Conservation (phyloP, 2,329 filamentous ascomycete genomes). For the Ceratocystis huliohia region DNA sequence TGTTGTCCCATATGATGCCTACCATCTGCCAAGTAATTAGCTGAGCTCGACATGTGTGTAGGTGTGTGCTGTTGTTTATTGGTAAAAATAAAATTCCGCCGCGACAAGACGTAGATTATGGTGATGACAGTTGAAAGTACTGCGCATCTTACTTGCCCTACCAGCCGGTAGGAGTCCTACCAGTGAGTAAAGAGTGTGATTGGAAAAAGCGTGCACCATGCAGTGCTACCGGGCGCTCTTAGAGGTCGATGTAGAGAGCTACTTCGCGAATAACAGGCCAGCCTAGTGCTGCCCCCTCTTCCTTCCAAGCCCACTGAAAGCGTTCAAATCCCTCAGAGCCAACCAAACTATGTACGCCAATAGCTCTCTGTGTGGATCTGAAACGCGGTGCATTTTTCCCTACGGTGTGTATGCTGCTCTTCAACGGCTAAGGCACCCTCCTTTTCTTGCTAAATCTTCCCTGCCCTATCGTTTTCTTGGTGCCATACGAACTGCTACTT, state of each 20-base stretch:
- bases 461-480: background rate
- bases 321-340: background rate
- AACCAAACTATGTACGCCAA: background rate
- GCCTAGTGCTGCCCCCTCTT: background rate
- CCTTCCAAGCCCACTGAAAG: background rate
- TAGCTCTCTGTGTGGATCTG: background rate
- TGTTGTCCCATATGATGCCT: too few relatives aligned
- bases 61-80: background rate
- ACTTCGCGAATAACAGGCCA: background rate
- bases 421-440: background rate
- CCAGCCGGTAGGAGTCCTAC: background rate
- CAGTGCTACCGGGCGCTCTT: background rate
- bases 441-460: background rate
- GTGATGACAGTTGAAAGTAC: background rate
- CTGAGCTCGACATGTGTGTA: too few relatives aligned
- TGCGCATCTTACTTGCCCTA: background rate
- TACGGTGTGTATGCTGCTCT: background rate
- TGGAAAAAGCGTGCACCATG: background rate
- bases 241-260: background rate
- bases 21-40: too few relatives aligned
- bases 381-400: background rate
- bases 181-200: background rate
- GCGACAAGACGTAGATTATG: background rate
- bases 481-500: background rate
- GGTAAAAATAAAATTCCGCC: background rate